phyloP scores from a whole-genome alignment of 1,284 basidiomycete species.

The Leccinum fallax region DNA sequence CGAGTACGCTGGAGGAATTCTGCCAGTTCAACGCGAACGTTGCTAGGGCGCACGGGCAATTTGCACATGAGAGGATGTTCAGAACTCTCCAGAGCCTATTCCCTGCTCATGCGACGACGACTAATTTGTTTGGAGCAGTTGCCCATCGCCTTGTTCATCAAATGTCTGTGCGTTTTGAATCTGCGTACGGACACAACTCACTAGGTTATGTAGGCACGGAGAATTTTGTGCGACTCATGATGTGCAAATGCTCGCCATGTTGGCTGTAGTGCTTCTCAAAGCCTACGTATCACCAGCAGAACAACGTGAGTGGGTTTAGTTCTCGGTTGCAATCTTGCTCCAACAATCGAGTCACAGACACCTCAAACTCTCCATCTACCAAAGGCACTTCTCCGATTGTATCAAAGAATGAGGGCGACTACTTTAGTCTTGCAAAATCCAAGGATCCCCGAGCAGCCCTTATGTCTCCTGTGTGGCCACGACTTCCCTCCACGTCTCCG shows the following conservation, averaged over 20 bases:
- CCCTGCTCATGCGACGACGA: slow-evolving; percentile 26
- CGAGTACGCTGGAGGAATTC: slow-evolving; percentile 45
- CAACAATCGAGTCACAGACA: background rate
- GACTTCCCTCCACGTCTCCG: slow-evolving; percentile 36
- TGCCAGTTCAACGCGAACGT: slow-evolving; percentile 63
- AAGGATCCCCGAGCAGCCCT: slow-evolving; percentile 34
- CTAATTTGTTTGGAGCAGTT: slow-evolving; percentile 28
- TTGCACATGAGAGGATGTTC: slow-evolving; percentile 78
- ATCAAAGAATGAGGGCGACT: slow-evolving; percentile 40
- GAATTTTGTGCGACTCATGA: slow-evolving; percentile 69
- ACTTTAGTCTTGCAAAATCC: slow-evolving; percentile 48
- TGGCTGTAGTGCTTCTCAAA: slow-evolving; percentile 69
- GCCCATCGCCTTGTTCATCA: slow-evolving; percentile 43
- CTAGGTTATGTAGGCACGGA: slow-evolving; percentile 50
- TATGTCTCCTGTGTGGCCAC: slow-evolving; percentile 39
- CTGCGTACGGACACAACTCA: slow-evolving; percentile 9
- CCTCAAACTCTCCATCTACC: slow-evolving; percentile 18
- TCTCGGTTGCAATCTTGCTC: background rate
- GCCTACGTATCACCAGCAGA: slow-evolving; percentile 29
- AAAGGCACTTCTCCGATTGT: slow-evolving; percentile 21
- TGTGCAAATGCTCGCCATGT: slow-evolving; percentile 81
- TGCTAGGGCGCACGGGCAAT: slow-evolving; percentile 61
- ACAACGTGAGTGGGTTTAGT: slow-evolving; percentile 27
- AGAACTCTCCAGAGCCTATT: slow-evolving; percentile 60
- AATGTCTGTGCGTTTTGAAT: slow-evolving; percentile 42